Conservation (phyloP, 352 stramenopile species). For the Plasmopara halstedii region DNA sequence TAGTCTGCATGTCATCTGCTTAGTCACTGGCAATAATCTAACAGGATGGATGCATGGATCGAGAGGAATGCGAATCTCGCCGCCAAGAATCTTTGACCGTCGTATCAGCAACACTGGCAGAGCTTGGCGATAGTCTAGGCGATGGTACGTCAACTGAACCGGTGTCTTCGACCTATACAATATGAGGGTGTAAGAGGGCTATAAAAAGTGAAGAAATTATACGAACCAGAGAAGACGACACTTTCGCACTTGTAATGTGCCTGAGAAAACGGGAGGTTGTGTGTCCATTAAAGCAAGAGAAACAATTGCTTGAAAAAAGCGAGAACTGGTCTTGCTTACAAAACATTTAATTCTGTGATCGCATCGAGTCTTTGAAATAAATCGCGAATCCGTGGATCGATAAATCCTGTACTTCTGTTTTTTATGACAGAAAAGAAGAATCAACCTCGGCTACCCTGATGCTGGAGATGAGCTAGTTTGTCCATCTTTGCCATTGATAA, state of each 20-base stretch:
- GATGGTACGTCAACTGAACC: slow-evolving; percentile 21
- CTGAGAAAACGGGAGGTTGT: slow-evolving; percentile 17
- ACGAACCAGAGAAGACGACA: slow-evolving; percentile 24
- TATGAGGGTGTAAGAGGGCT: slow-evolving; percentile 2
- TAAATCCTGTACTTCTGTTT: slow-evolving; percentile 18
- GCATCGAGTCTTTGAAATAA: background rate
- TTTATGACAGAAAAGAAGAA: slow-evolving; percentile 3
- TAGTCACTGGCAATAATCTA: slow-evolving; percentile 9
- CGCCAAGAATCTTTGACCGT: slow-evolving; percentile 11
- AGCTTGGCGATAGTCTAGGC: slow-evolving; percentile 21
- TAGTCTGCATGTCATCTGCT: slow-evolving; percentile 11
- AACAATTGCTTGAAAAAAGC: slow-evolving; percentile 2
- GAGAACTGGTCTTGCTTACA: slow-evolving; percentile 3
- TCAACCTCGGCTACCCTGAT: slow-evolving; percentile 15
- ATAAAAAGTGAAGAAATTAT: background rate
- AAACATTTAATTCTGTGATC: background rate
- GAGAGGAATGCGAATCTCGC: slow-evolving; percentile 22
- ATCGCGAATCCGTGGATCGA: background rate
- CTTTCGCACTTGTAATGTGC: slow-evolving; percentile 21
- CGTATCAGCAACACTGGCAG: slow-evolving; percentile 23
- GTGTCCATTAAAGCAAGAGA: slow-evolving; percentile 13
- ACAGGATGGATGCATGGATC: slow-evolving; percentile 28
- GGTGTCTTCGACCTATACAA: slow-evolving; percentile 20
- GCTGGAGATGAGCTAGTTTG: slow-evolving; percentile 1
- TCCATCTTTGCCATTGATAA: no score